Evolutionary conservation across 1,139 yeast species (phyloP), one percentile per base, ranked within the genome.

Genomic region (Hyphopichia wangnamkhiaoensis): DNA sequence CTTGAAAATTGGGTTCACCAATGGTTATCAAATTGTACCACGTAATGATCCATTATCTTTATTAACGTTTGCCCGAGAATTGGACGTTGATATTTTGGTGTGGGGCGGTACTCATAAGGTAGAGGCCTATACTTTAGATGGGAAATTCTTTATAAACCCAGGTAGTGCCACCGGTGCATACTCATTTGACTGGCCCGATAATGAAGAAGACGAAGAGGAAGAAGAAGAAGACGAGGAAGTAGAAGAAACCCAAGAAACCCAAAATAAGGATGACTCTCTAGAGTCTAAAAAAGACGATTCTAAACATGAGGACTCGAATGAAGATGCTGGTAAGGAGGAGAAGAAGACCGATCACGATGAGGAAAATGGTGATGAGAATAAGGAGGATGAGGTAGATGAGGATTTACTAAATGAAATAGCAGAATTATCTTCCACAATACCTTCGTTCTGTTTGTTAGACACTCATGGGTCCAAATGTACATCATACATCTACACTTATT

Each of bases 101-200:
- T 89, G 95, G 88, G 98, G 98, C n/a, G 96, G 96, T 0, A 84
- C 96, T 2, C 96, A 89, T 59, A 80, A 82, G 47, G 95, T 89
- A 6, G 98, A 93, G 56, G 96, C 97, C 0, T 93, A 89, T 55
- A 88, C 94, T 9, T 68, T 91, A 44, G 98, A 90, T 49, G 95
- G 95, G 21, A 89, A 88, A 64, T 89, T 91, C 61, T 93, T 93
- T 55, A 76, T 93, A 19, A 91, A 89, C 58, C 98, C 98, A 0
- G 98, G 98, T 0, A 85, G 95, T 56, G 95, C 95, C 33, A 90
- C 98, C 0, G 98, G 98, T 12, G 96, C 97, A 0, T 80, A 76
- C 50, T 76, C 76, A 35, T 74, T 82, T 37, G 68, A 63, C 37
- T 65, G 74, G 73, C 69, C 65, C 2, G 71, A 66, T 17, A 51